Evolutionary conservation across 495 filamentous ascomycete species (phyloP).

Genomic region (Podospora anserina): DNA sequence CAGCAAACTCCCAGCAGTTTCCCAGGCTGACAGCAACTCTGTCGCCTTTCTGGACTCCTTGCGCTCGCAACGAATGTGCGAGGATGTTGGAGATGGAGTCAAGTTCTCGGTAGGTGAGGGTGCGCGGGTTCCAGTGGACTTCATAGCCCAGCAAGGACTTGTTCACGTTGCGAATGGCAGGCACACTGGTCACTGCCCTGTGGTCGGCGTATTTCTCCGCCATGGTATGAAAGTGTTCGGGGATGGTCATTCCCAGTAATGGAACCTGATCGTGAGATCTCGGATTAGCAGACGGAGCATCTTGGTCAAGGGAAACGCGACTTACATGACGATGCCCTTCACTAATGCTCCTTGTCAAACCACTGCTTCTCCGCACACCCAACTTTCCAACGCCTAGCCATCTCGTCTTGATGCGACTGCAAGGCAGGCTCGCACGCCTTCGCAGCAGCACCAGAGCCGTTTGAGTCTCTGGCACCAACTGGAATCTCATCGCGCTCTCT

Average conservation of each 20-base stretch:
- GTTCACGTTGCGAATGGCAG: slow-evolving; percentile 29
- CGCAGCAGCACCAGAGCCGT: neutral
- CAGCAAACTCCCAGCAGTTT: slow-evolving; percentile 78
- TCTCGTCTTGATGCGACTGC: neutral
- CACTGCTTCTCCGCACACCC: slow-evolving; percentile 4
- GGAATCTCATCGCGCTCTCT: neutral
- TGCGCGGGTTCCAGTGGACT: neutral
- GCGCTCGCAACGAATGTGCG: slow-evolving; percentile 65
- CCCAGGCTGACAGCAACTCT: slow-evolving; percentile 82
- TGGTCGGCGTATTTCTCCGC: slow-evolving; percentile 71
- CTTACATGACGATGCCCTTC: slow-evolving; percentile 15
- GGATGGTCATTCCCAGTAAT: slow-evolving; percentile 56
- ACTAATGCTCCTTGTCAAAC: slow-evolving; percentile 12
- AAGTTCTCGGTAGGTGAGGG: slow-evolving; percentile 69
- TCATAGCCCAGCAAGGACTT: slow-evolving; percentile 11
- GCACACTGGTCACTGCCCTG: slow-evolving; percentile 49
- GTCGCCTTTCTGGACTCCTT: slow-evolving; percentile 80
- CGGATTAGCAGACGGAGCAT: neutral
- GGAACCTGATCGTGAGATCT: slow-evolving; percentile 21
- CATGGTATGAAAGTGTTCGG: slow-evolving; percentile 73
- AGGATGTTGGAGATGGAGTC: slow-evolving; percentile 74
- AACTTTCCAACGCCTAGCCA: neutral
- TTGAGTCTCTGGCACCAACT: neutral
- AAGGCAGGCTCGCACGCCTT: neutral
- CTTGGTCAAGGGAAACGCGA: neutral